Evolutionary conservation across 1,284 basidiomycete genomes (phyloP), one percentile per base, ranked within the genome.

Genomic region (Ganoderma meredithae): DNA sequence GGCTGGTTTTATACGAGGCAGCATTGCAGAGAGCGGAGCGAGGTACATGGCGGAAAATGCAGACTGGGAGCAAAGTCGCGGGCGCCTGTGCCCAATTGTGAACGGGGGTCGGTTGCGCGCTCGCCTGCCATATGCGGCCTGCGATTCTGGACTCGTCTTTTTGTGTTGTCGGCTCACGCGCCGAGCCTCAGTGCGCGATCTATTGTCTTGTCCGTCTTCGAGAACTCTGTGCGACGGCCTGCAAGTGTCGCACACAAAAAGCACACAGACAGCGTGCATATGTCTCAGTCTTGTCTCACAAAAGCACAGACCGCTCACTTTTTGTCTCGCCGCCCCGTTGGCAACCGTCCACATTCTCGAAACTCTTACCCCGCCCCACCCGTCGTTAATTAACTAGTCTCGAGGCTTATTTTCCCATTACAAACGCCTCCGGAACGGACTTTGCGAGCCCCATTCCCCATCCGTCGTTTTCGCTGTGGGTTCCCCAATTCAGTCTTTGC

Each of bases 171-270:
- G 13, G 43, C 68, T 70, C 72, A 73, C 73, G 75, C 73, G 72
- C 71, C 72, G 69, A 64, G 62, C 64, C 72, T 71, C 71, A 67
- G 68, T 60, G 27, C 67, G 64, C 31, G 64, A 47, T 60, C 66
- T 76, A 76, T 76, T 76, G 75, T 76, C 74, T 76, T 63, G 66
- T 66, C 47, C 22, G 62, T 60, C 65, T 76, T 74, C 72, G 71
- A 69, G 73, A 76, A 71, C 70, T 67, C 62, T 56, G 62, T 63
- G 49, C 65, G 43, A 66, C 65, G 49, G 68, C 59, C 40, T 60
- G 31, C 68, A 63, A 39, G 64, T 60, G 36, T 36, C 66, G 39
- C 33, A 63, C 71, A 72, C 72, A 76, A 75, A 76, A 72, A 70
- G 71, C 68, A 61, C 59, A 62, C 66, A 64, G 68, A 68, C 66